Conservation (phyloP, 1,284 basidiomycete species). For the Prillingera fragicola region DNA sequence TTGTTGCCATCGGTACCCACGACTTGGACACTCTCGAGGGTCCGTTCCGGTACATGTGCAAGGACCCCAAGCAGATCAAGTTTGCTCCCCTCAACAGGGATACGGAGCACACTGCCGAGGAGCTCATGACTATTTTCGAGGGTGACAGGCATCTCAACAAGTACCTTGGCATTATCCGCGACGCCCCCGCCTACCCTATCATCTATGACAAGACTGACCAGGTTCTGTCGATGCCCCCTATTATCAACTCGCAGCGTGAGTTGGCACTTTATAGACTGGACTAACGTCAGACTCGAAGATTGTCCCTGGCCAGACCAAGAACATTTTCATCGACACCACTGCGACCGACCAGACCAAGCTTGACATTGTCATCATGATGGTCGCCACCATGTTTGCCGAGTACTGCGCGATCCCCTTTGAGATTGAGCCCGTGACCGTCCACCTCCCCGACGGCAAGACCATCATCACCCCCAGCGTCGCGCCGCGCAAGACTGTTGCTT, state of each 20-base stretch:
- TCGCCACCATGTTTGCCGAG: constrained; percentile 95
- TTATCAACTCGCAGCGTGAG: constrained; percentile 84
- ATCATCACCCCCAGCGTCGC: constrained; percentile 77
- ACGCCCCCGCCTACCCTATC: constrained; percentile 94
- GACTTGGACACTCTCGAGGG: constrained; percentile 84
- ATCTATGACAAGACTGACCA: constrained; percentile 85
- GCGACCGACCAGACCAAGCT: constrained; percentile 98
- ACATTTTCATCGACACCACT: constrained; percentile 95
- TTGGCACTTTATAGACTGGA: not conserved
- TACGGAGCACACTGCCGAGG: constrained; percentile 67
- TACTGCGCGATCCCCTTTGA: constrained; percentile 84
- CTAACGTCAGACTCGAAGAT: constrained; percentile 73
- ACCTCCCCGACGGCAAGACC: constrained; percentile 68
- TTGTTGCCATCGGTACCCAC: constrained; percentile 96
- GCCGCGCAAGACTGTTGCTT: constrained; percentile 66
- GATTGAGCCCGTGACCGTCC: constrained; percentile 81
- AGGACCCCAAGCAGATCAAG: constrained; percentile 80
- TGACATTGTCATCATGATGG: constrained; percentile 87
- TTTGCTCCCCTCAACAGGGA: constrained; percentile 79
- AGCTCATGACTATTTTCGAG: constrained; percentile 87
- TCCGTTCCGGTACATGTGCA: constrained; percentile 89
- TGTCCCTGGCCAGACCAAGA: constrained; percentile 75
- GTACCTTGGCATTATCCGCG: constrained; percentile 88
- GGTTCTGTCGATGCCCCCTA: constrained; percentile 95
- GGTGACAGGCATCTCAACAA: constrained; percentile 88